These are phyloP conservation scores for Suhomyces wounanorum DNA, from an alignment of 1,139 yeast genomes.

Conservation along the genomic window DNA sequence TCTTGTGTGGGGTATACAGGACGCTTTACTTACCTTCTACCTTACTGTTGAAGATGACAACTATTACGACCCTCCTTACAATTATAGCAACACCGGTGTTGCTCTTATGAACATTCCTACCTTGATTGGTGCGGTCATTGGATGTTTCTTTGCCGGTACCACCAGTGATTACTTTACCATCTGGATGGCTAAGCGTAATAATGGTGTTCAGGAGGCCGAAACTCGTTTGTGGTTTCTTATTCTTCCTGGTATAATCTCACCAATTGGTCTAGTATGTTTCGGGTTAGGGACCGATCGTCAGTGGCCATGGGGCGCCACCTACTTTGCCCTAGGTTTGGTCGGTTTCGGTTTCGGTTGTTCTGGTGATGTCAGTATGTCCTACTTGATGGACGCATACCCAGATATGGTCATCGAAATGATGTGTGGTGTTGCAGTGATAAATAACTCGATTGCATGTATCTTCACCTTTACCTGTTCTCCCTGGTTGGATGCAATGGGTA, in stretches of 20 bases:
- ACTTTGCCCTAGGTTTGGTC: slow-evolving; percentile 38
- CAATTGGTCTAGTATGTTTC: slow-evolving; percentile 37
- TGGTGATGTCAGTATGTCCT: slow-evolving; percentile 41
- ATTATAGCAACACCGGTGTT: slow-evolving; percentile 30
- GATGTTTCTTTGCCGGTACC: slow-evolving; percentile 43
- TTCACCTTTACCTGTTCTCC: slow-evolving; percentile 46
- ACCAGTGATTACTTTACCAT: slow-evolving; percentile 39
- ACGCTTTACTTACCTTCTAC: slow-evolving; percentile 40
- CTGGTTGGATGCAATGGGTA: slow-evolving; percentile 37
- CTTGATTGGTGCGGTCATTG: slow-evolving; percentile 40
- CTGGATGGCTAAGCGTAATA: slow-evolving; percentile 40
- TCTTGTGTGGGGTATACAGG: slow-evolving; percentile 41
- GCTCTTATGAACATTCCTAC: slow-evolving; percentile 44
- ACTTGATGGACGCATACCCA: slow-evolving; percentile 44
- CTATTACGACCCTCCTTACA: slow-evolving; percentile 34
- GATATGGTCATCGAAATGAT: slow-evolving; percentile 42
- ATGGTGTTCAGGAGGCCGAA: slow-evolving; percentile 44
- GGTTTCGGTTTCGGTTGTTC: slow-evolving; percentile 42
- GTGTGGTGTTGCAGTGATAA: slow-evolving; percentile 40
- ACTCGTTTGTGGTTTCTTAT: slow-evolving; percentile 37
- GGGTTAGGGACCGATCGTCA: slow-evolving; percentile 36
- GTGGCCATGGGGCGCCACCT: slow-evolving; percentile 37
- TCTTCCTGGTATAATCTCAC: slow-evolving; percentile 39
- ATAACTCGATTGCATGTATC: slow-evolving; percentile 39
- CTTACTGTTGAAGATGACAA: slow-evolving; percentile 41